Base-by-base conservation (phyloP, 1,284 basidiomycete genomes). In the Dichomitus squalens region DNA sequence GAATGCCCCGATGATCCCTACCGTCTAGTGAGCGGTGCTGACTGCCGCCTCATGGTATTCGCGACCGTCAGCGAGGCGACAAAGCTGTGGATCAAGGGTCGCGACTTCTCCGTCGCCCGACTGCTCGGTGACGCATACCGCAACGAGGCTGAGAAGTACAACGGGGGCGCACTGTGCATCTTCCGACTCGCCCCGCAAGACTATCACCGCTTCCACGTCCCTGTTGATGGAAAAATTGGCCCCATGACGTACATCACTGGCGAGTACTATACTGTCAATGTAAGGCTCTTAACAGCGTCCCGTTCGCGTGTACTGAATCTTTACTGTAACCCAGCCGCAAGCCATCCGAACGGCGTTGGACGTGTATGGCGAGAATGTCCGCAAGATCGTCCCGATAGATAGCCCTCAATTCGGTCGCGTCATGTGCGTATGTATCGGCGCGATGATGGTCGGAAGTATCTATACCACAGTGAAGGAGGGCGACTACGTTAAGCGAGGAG, bases 181-280 rank as follows among this genome's bases (percentile, higher is more conserved):
- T 97, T 97, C 76, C 81, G 95, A 38, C 79, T 98, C n/a, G 95
- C 95, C 1, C 95, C 95, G 0, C 95, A 95, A 71, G 95, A 97
- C 70, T 99, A 99, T 69, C 96, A 99, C 73, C 88, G 96, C 0
- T 98, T 96, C 82, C 96, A 98, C 72, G 88, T 87, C 0, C 95
- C 95, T 0, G 93, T 96, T 18, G 90, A 94, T 63, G 96, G 94
- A 0, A 83, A 71, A 23, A 83, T 96, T 34, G 94, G 93, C 18
- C 80, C 79, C 43, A 93, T 95, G 85, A 87, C 85, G 2, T 81
- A 88, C 64, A 90, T 96, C 60, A 64, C 85, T 3, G 93, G 94
- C 16, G 92, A 95, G 70, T 96, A 96, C 72, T 96, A 96, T 72
- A 96, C 95, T 0, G 94, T 96, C 61, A 96, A 95, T 62, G 88